A percentile compares a stretch with the other conserved stretches of the same genome.
phyloP scores from a whole-genome alignment of 176 grass and related monocot genomes.

The Triticum dicoccoides region DNA sequence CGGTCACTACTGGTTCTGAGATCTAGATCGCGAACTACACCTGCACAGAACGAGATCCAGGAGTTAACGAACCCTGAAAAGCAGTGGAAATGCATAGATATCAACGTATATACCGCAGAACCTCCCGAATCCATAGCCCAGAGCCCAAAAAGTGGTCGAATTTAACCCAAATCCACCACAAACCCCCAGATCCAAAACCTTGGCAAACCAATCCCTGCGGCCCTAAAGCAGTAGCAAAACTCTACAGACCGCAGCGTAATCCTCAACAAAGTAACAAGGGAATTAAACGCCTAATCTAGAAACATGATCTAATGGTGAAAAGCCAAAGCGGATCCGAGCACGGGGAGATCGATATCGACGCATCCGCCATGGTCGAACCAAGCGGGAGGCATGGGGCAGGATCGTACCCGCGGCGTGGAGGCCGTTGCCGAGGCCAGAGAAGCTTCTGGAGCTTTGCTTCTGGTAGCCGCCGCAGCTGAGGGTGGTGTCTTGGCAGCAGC shows the following conservation, averaged over 20 bases:
- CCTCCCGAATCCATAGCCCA: background rate
- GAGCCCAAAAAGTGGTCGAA: background rate
- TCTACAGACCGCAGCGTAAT: background rate
- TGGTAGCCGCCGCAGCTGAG: slow-evolving; percentile 18
- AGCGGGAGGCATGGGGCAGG: background rate
- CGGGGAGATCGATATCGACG: background rate
- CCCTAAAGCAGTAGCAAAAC: background rate
- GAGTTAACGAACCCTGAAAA: background rate
- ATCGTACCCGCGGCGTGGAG: background rate
- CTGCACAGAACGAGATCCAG: slow-evolving; percentile 30
- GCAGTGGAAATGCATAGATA: background rate
- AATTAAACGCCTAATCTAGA: background rate
- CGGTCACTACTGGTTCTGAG: background rate
- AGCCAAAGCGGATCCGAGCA: background rate
- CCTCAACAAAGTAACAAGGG: background rate
- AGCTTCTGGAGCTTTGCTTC: background rate
- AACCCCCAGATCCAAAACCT: slow-evolving; percentile 42
- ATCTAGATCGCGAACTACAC: slow-evolving; percentile 18
- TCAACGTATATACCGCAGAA: background rate
- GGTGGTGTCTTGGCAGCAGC: background rate
- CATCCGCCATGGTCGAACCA: background rate
- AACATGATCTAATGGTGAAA: background rate
- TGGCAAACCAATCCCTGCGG: background rate
- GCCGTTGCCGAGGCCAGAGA: background rate
- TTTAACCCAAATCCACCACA: background rate